phyloP scores from a whole-genome alignment of 768 basidiomycete genomes.

The Termitomyces sp. region DNA sequence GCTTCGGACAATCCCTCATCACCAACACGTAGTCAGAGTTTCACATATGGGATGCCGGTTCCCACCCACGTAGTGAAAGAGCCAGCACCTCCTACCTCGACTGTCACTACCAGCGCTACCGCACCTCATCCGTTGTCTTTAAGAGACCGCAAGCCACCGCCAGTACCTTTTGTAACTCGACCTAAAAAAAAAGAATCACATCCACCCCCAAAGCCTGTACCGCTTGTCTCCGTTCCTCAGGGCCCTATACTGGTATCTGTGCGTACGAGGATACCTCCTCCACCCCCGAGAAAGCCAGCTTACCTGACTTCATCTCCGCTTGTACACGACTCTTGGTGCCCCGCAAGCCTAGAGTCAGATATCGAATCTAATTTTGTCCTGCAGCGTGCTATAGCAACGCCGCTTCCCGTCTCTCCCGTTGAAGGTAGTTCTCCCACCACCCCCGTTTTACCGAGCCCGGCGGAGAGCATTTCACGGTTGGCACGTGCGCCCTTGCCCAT shows the following conservation, averaged over 20 bases:
- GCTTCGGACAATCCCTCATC: constrained; percentile 23
- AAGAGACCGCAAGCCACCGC: constrained; percentile 25
- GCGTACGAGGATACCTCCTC: constrained; percentile 24
- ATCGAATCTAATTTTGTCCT: constrained; percentile 20
- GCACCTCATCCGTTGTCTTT: constrained; percentile 17
- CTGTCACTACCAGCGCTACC: constrained; percentile 3
- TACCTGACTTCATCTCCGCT: constrained; percentile 25
- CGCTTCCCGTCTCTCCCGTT: constrained; percentile 35
- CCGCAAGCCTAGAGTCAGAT: constrained; percentile 6
- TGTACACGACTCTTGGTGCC: constrained; percentile 19
- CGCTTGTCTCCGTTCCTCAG: constrained; percentile 10
- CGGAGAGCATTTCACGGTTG: neutral
- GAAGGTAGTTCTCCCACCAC: constrained; percentile 10
- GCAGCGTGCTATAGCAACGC: constrained; percentile 32
- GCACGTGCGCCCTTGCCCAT: neutral
- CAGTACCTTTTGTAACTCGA: constrained; percentile 22
- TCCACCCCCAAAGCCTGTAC: constrained; percentile 15
- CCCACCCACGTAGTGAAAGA: constrained; percentile 3
- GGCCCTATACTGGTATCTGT: constrained; percentile 29
- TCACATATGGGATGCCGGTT: constrained; percentile 20
- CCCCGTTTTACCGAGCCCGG: neutral
- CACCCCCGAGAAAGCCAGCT: constrained; percentile 21
- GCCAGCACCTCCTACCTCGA: constrained; percentile 6
- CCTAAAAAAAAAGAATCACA: constrained; percentile 17
- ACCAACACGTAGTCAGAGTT: constrained; percentile 25